Percentiles rank a stretch among this genome's conserved stretches.
phyloP scores from a whole-genome alignment of 148 eudicot species.

The Silene conica region DNA sequence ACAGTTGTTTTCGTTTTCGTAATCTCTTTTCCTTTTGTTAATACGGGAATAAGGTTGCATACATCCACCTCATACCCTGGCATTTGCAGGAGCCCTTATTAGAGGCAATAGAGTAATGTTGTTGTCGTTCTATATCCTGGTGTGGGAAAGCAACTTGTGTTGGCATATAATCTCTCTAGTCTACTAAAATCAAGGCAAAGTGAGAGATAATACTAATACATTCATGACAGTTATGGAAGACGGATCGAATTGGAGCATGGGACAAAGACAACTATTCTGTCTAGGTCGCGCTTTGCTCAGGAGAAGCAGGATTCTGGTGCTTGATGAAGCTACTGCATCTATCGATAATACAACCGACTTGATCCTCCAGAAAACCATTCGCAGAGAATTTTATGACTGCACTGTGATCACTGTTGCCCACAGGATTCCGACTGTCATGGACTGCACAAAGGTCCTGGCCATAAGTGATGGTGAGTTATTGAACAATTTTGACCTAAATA shows the following conservation, averaged over 20 bases:
- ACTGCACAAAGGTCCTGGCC: conserved; percentile 40
- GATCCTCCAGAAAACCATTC: conserved; percentile 31
- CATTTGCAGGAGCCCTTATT: too few relatives aligned
- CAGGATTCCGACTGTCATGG: conserved; percentile 49
- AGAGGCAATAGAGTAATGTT: background rate
- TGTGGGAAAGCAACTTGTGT: too few relatives aligned
- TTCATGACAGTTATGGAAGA: conserved; percentile 58
- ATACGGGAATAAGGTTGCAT: too few relatives aligned
- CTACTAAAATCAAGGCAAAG: background rate
- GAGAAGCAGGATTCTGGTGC: conserved; percentile 73
- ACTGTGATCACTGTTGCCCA: conserved; percentile 32
- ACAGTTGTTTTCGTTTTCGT: too few relatives aligned
- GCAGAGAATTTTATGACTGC: conserved; percentile 39
- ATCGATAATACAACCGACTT: conserved; percentile 78
- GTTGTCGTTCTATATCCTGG: background rate
- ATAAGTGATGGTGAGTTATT: conserved; percentile 34
- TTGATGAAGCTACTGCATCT: conserved; percentile 95
- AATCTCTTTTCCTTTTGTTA: too few relatives aligned
- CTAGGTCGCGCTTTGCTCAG: conserved; percentile 83
- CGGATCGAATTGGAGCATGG: conserved; percentile 98
- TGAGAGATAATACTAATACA: background rate
- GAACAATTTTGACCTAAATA: background rate
- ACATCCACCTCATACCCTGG: too few relatives aligned
- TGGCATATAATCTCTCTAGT: too few relatives aligned
- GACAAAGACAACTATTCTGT: conserved; percentile 84